Base-by-base conservation (phyloP, 495 filamentous ascomycete genomes). In the Neurospora discreta region DNA sequence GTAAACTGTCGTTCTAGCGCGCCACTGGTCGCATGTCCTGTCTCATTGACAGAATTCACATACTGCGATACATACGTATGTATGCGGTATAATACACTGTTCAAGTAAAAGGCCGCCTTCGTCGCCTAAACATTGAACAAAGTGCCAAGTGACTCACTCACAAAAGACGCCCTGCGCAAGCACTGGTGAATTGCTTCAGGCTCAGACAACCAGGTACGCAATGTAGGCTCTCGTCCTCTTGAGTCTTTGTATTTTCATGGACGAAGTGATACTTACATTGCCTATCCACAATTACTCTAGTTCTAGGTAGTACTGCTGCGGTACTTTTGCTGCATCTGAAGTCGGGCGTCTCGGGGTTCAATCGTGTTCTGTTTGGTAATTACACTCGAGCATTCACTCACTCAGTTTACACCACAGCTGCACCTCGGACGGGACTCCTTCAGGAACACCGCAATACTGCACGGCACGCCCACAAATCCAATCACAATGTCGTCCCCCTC, bases 401-500 rank as follows among this genome's bases (percentile, higher is more conserved):
- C n/a, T n/a, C n/a, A n/a, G n/a, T n/a, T 18, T 60, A 60, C 52
- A 60, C 23, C 52, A 60, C 23, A 33, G 23, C 23, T 60, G 52
- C 52, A 60, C 52, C 26, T 60, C 52, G 0, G 52, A n/a, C n/a
- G n/a, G n/a, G n/a, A 26, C 30, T 60, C 52, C 52, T 60, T 60
- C 52, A 60, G 52, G 52, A 60, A 60, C 52, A 60, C 46, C 46
- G 26, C 44, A 11, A 26, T 52, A 52, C 44, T 36, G 33, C 6
- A 36, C 33, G 18, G 44, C 42, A 43, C 18, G 8, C 42, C 18
- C 18, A n/a, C 33, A 36, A 36, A 36, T 36, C 33, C 33, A 9
- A 42, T 39, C 76, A 78, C 71, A 70, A 89, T 88, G 84, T 74
- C 80, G 70, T 79, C 78, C 71, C 78, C 82, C 75, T 86, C 85